Conservation (phyloP, 208 protist genomes). For the Wallacemonas collosoma region DNA sequence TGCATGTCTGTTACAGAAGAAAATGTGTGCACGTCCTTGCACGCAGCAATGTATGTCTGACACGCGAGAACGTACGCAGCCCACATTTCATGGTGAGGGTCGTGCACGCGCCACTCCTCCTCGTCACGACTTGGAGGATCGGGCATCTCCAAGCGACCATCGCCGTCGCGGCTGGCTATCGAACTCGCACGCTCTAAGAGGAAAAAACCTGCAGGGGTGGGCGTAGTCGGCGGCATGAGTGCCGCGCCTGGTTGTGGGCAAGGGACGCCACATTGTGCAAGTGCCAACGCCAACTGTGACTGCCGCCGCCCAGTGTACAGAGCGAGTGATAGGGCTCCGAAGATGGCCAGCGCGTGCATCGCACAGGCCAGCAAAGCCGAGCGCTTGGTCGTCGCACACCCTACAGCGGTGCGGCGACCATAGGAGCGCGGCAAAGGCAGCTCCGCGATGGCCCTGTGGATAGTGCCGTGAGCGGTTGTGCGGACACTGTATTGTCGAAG, state of each 20-base stretch:
- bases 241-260: conserved; percentile 34
- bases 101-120: neutral
- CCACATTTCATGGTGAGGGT: conserved; percentile 13
- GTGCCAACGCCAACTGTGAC: conserved; percentile 37
- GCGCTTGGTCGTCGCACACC: conserved; percentile 58
- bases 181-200: neutral
- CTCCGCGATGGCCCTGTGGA: conserved; percentile 80
- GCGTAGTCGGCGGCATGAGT: conserved; percentile 28
- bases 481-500: conserved; percentile 71
- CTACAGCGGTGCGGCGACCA: conserved; percentile 67
- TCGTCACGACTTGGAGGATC: conserved; percentile 15
- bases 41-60: conserved; percentile 20
- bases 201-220: conserved; percentile 64
- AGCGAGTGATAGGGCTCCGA: conserved; percentile 63
- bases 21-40: conserved; percentile 3
- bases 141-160: conserved; percentile 8
- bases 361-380: conserved; percentile 56
- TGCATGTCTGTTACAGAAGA: conserved; percentile 22
- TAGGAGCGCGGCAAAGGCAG: conserved; percentile 57
- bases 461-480: conserved; percentile 35
- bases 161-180: neutral
- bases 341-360: conserved; percentile 53
- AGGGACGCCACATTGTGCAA: conserved; percentile 26
- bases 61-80: conserved; percentile 28
- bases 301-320: conserved; percentile 54